These are phyloP conservation scores for Ophiostoma piceae DNA, from an alignment of 2,329 filamentous ascomycete genomes.

Conservation along the genomic window DNA sequence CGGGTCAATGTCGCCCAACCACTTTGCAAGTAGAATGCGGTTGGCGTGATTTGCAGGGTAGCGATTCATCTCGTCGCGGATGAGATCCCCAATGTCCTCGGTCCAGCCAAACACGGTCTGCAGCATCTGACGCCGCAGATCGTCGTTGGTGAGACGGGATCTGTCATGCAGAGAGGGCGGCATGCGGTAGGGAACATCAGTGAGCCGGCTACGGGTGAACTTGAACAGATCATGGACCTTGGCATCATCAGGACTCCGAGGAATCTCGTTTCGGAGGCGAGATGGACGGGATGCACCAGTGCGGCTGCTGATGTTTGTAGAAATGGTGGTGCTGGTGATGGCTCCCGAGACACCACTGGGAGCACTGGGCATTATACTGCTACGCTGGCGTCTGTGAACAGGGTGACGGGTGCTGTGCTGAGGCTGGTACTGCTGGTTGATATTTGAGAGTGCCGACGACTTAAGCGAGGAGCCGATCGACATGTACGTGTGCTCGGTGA, in stretches of 20 bases:
- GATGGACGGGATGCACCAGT: slow-evolving; percentile 46
- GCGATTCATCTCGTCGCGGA: slow-evolving; percentile 76
- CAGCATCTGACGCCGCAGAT: slow-evolving; percentile 85
- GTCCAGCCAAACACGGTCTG: slow-evolving; percentile 94
- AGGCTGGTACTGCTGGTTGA: slow-evolving; percentile 17
- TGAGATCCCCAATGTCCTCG: slow-evolving; percentile 70
- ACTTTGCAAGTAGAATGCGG: slow-evolving; percentile 80
- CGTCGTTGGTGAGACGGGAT: slow-evolving; percentile 63
- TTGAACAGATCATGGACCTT: slow-evolving; percentile 77
- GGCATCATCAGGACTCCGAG: slow-evolving; percentile 69
- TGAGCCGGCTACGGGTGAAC: slow-evolving; percentile 72
- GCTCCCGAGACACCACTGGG: not conserved
- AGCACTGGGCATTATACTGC: slow-evolving; percentile 26
- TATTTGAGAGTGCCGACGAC: slow-evolving; percentile 32
- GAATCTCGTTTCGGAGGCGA: slow-evolving; percentile 71
- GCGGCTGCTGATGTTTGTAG: slow-evolving; percentile 39
- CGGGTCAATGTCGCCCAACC: slow-evolving; percentile 79
- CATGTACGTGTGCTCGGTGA: slow-evolving; percentile 63
- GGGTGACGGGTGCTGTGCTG: not conserved
- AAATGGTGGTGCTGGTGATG: slow-evolving; percentile 44
- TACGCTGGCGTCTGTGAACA: not conserved
- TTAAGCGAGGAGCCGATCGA: slow-evolving; percentile 58
- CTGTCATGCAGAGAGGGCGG: slow-evolving; percentile 57
- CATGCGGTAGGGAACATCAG: slow-evolving; percentile 72
- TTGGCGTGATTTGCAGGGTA: slow-evolving; percentile 69